Conservation (phyloP, 345 rosid genomes). For the Carallia brachiata region DNA sequence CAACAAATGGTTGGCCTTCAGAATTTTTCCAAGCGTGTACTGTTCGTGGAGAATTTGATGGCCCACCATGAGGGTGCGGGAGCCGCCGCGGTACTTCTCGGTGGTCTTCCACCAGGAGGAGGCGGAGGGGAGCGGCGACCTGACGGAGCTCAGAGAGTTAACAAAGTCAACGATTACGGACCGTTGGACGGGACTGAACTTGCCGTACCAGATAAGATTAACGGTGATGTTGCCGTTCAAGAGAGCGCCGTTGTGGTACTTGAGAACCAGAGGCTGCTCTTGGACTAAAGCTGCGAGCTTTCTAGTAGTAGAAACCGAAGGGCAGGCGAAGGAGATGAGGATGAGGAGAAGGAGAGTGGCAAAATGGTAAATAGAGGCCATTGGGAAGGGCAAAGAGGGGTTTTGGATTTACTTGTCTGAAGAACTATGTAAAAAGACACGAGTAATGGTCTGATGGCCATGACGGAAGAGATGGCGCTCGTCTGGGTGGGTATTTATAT, state of each 20-base stretch:
- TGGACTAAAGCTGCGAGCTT: conserved; percentile 45
- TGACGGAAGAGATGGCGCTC: background rate
- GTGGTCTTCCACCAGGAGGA: conserved; percentile 86
- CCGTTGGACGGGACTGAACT: conserved; percentile 66
- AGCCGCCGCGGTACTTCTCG: conserved; percentile 59
- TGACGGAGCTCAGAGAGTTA: conserved; percentile 44
- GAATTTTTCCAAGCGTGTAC: conserved; percentile 59
- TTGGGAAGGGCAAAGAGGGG: background rate
- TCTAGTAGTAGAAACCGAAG: conserved; percentile 18
- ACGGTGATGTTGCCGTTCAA: conserved; percentile 64
- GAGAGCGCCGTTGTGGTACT: conserved; percentile 66
- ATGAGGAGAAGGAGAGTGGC: conserved; percentile 26
- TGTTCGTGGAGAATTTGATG: conserved; percentile 57
- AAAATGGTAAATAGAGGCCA: conserved; percentile 40
- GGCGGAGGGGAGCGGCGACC: conserved; percentile 46
- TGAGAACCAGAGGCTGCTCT: conserved; percentile 72
- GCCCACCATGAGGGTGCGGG: conserved; percentile 45
- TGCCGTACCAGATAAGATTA: conserved; percentile 86
- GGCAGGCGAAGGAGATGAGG: conserved; percentile 12
- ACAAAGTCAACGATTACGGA: conserved; percentile 76
- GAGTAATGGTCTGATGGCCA: background rate
- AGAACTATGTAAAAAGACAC: background rate
- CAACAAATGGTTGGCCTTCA: conserved; percentile 44
- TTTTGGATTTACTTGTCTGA: no score
- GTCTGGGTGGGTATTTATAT: conserved; percentile 2